Percentiles rank a stretch among this genome's conserved stretches.
phyloP scores from a whole-genome alignment of 2,329 filamentous ascomycete genomes.

The Xylariaceae sp. region DNA sequence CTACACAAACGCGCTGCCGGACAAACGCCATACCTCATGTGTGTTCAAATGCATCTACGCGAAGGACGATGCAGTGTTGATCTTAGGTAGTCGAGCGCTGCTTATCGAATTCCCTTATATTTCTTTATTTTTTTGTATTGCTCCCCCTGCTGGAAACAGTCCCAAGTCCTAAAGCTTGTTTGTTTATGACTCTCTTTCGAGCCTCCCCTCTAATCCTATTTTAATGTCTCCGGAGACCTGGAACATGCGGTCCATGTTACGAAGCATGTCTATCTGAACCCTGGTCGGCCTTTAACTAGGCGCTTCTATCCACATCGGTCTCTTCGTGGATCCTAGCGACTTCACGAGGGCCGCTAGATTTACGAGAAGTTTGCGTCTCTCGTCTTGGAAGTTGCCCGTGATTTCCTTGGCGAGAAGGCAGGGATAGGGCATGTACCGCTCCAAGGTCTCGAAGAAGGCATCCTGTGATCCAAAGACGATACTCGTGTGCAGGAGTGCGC shows the following conservation, averaged over 20 bases:
- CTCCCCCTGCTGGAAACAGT: too few relatives aligned
- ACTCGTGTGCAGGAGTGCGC: slow-evolving; percentile 16
- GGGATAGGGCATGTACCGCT: slow-evolving; percentile 24
- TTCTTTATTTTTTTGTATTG: too few relatives aligned
- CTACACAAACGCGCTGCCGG: too few relatives aligned
- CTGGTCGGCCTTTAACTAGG: neutral
- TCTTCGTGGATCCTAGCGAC: slow-evolving; percentile 14
- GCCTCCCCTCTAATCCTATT: too few relatives aligned
- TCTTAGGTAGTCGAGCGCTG: too few relatives aligned
- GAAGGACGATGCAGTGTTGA: too few relatives aligned
- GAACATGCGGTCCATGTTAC: neutral
- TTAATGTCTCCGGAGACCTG: too few relatives aligned
- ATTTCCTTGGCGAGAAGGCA: slow-evolving; percentile 13
- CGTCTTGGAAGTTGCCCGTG: slow-evolving; percentile 7
- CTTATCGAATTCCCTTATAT: too few relatives aligned
- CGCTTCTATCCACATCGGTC: slow-evolving; percentile 15
- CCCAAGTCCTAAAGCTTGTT: too few relatives aligned
- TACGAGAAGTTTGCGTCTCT: slow-evolving; percentile 10
- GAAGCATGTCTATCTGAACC: neutral
- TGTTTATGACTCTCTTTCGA: too few relatives aligned
- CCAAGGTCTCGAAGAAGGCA: slow-evolving; percentile 22
- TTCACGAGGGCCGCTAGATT: slow-evolving; percentile 13
- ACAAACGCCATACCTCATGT: too few relatives aligned
- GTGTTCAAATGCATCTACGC: too few relatives aligned
- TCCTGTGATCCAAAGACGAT: slow-evolving; percentile 26